phyloP scores from a whole-genome alignment of 1,139 yeast genomes.

The Hemisphaericaspora xylofermentans region DNA sequence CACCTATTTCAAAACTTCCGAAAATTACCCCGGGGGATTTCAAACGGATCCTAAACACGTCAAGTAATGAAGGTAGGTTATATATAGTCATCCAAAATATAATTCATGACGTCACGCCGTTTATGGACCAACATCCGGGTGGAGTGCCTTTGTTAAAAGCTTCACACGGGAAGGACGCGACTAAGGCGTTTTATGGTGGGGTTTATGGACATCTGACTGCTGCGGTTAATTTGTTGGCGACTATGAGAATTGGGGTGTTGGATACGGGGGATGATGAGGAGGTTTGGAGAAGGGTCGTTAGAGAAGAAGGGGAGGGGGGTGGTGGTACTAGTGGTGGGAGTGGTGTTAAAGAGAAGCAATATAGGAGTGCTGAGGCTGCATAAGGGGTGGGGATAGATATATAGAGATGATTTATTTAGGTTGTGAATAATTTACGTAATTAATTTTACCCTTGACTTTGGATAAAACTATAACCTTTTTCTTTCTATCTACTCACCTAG shows the following conservation, averaged over 20 bases:
- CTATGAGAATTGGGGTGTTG: constrained; percentile 71
- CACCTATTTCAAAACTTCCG: constrained; percentile 69
- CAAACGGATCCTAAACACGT: constrained; percentile 34
- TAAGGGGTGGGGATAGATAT: no score
- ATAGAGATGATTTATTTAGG: not conserved
- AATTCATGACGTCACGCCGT: constrained; percentile 73
- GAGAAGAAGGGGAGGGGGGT: constrained; percentile 40
- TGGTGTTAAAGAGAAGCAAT: constrained; percentile 24
- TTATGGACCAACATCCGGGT: constrained; percentile 73
- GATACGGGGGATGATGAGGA: constrained; percentile 84
- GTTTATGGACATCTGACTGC: constrained; percentile 76
- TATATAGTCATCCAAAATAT: constrained; percentile 53
- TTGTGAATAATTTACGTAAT: no score
- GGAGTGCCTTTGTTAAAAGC: constrained; percentile 60
- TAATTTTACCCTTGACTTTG: no score
- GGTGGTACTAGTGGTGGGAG: constrained; percentile 23
- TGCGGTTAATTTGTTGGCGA: constrained; percentile 66
- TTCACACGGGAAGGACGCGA: constrained; percentile 71
- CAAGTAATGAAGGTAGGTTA: constrained; percentile 37
- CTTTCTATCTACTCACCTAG: no score
- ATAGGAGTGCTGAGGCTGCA: constrained; percentile 49
- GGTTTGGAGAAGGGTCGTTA: constrained; percentile 64
- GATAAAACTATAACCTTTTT: no score
- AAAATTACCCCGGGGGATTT: constrained; percentile 51
- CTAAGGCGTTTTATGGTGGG: constrained; percentile 71